These are phyloP conservation scores for Citrus australasica DNA, from an alignment of 345 rosid genomes.

Conservation along the genomic window DNA sequence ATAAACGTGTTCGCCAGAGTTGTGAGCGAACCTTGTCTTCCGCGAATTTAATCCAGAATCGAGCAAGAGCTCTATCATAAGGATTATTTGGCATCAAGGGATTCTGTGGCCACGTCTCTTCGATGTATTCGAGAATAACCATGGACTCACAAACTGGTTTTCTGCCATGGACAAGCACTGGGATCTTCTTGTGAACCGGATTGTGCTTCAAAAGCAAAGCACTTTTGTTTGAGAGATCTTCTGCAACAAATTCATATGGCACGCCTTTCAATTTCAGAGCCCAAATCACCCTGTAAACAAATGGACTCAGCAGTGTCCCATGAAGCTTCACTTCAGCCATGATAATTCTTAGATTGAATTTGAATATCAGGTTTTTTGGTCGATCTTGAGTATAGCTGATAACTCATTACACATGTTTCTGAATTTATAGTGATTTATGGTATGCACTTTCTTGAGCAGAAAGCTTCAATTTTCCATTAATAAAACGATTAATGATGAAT, in stretches of 20 bases:
- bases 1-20: background rate
- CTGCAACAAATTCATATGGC: background rate
- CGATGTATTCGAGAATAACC: background rate
- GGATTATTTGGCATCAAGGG: background rate
- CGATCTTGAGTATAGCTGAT: background rate
- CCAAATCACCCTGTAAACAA: background rate
- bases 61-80: background rate
- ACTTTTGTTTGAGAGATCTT: background rate
- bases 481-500: background rate
- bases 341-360: background rate
- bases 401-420: background rate
- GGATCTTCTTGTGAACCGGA: background rate
- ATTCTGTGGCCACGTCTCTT: background rate
- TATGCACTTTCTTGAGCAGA: background rate
- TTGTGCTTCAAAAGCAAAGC: background rate
- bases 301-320: background rate
- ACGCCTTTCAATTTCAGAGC: background rate
- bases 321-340: background rate
- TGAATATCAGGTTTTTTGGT: background rate
- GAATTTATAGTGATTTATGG: background rate
- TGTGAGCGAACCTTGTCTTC: background rate
- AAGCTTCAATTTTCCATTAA: background rate
- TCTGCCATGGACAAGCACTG: background rate
- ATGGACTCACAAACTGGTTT: background rate
- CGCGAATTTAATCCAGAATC: background rate